Conservation (phyloP, 371 early-diverging fungal genomes). For the Modicella reniformis region DNA sequence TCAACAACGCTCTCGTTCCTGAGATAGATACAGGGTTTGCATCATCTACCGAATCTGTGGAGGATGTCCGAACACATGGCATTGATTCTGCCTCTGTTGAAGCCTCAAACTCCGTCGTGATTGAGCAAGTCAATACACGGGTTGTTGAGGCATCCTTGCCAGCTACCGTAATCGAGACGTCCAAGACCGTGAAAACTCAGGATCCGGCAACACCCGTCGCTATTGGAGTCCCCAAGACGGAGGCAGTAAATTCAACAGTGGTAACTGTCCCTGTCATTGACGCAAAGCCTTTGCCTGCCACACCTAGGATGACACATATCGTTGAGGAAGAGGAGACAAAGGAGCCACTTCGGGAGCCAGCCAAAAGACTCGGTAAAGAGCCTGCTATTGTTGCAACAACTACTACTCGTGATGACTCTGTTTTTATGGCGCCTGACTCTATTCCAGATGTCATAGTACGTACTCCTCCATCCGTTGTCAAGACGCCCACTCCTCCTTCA, state of each 20-base stretch:
- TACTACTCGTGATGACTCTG: not conserved
- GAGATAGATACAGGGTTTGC: not conserved
- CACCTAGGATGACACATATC: too few species aligned
- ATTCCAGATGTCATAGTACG: not conserved
- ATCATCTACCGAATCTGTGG: not conserved
- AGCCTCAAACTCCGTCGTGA: not conserved
- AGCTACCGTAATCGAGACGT: not conserved
- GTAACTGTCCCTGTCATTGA: not conserved
- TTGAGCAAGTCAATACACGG: not conserved
- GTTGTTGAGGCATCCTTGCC: not conserved
- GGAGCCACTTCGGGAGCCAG: not conserved
- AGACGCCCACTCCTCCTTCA: not conserved
- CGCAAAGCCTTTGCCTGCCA: too few species aligned
- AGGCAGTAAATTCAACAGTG: not conserved
- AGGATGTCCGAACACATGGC: constrained; percentile 1
- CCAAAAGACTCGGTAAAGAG: not conserved
- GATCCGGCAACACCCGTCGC: too few species aligned
- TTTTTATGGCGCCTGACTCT: not conserved
- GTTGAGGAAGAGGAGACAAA: too few species aligned
- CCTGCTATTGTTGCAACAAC: not conserved
- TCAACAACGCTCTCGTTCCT: not conserved
- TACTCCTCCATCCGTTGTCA: not conserved
- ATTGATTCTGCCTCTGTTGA: constrained; percentile 3
- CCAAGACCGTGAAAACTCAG: too few species aligned
- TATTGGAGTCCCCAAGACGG: too few species aligned